Evolutionary conservation across 441 rosid species (phyloP).

Genomic region (Populus trichocarpa): DNA sequence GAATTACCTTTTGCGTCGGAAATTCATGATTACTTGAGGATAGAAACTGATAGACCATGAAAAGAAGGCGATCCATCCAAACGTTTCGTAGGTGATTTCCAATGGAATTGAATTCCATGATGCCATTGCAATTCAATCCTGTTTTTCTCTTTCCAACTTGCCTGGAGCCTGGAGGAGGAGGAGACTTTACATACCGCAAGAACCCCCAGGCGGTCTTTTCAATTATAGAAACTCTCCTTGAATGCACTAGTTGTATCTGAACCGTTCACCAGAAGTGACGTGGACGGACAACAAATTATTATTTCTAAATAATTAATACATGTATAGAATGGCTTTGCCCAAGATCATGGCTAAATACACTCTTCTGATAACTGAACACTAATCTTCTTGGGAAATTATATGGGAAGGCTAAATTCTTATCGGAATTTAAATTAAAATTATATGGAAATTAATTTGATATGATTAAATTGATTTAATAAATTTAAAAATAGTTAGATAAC

Average conservation of each 20-base stretch:
- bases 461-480: no score
- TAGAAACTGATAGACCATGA: conserved; percentile 87
- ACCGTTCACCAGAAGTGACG: background rate
- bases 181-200: background rate
- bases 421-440: no score
- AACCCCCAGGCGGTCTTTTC: background rate
- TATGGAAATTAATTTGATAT: no score
- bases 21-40: conserved; percentile 83
- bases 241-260: no score
- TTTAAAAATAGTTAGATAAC: no score
- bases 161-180: background rate
- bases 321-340: no score
- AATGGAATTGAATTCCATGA: conserved; percentile 83
- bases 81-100: conserved; percentile 48
- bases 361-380: no score
- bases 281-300: background rate
- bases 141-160: background rate
- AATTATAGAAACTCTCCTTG: background rate
- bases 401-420: no score
- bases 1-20: conserved; percentile 62
- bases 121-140: conserved; percentile 29
- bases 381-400: no score
- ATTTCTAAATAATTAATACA: background rate
- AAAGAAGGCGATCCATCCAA: conserved; percentile 77
- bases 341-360: no score